Base-by-base conservation (phyloP, 2,329 filamentous ascomycete genomes). In the Chaetomium globosum region DNA sequence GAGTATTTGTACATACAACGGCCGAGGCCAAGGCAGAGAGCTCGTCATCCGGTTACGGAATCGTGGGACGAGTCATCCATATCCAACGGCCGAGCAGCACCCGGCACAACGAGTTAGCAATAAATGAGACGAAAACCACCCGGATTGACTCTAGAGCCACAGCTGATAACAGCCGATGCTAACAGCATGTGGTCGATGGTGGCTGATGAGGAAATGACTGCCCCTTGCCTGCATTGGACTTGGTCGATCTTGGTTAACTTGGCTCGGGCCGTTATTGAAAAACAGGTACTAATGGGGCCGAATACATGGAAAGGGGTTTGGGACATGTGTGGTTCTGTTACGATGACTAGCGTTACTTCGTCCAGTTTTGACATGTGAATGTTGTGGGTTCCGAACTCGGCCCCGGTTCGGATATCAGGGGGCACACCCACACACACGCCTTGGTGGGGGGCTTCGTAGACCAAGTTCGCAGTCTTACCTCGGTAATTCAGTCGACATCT, bases 71-170 rank as follows among this genome's bases (percentile, higher is more conserved):
- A 57, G 60, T 63, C 43, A 48, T 2, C 13, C 46, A 52, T 39
- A 23, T 19, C 16, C 53, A 36, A 63, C 61, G 58, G n/a, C 61
- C 61, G 61, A 54, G 33, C 46, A 53, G n/a, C 54, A 63, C 30
- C 55, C 61, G 61, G 28, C 10, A 19, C 28, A 9, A 55, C 8
- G 12, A 13, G 12, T 9, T 13, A 23, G 4, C 13, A 49, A 28
- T 4, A 16, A 43, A 60, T 16, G 13, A 33, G 33, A 60, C 62
- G 62, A 64, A 56, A 64, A 64, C 43, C 21, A 19, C 10, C 26
- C 62, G 62, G 62, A 51, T 39, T 49, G 13, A 8, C 5, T 21
- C 4, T 7, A 23, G 31, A 28, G 10, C 39, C 33, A 52, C 19
- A n/a, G 28, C 23, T 33, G 54, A 54, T 13, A 59, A n/a, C 61